A percentile compares a stretch with the other conserved stretches of the same genome.
Evolutionary conservation across 208 protist genomes (phyloP).

Genomic region (Leptomonas seymouri): DNA sequence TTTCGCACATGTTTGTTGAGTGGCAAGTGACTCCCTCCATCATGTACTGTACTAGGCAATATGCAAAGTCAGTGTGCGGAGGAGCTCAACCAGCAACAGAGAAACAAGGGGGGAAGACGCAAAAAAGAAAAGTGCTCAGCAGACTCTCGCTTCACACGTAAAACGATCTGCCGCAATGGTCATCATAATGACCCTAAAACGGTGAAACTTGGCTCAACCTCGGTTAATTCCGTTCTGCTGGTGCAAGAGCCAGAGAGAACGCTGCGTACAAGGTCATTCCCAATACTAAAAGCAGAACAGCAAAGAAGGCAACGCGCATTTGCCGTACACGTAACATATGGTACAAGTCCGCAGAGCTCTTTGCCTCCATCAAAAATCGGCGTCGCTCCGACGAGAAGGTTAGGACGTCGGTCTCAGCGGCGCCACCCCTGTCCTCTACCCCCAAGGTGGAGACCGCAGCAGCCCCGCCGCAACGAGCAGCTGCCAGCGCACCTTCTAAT

Average conservation of each 20-base stretch:
- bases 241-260: slow-evolving; percentile 5
- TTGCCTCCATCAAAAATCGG: slow-evolving; percentile 21
- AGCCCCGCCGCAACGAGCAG: neutral
- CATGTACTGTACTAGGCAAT: too few relatives aligned
- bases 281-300: slow-evolving; percentile 13
- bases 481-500: slow-evolving; percentile 17
- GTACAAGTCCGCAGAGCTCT: slow-evolving; percentile 24
- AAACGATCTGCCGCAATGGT: neutral
- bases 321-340: slow-evolving; percentile 7
- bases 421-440: neutral
- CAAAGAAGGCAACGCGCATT: slow-evolving; percentile 16
- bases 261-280: slow-evolving; percentile 17
- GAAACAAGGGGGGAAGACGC: too few relatives aligned
- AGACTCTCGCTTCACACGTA: too few relatives aligned
- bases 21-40: too few relatives aligned
- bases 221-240: neutral
- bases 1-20: too few relatives aligned
- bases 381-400: slow-evolving; percentile 12
- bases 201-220: neutral
- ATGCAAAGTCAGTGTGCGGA: too few relatives aligned
- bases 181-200: neutral
- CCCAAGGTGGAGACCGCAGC: neutral
- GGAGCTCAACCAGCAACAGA: too few relatives aligned
- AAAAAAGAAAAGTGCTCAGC: too few relatives aligned
- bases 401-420: neutral